Evolutionary conservation across 2,329 filamentous ascomycete species (phyloP).

Genomic region (Aspergillus felis): DNA sequence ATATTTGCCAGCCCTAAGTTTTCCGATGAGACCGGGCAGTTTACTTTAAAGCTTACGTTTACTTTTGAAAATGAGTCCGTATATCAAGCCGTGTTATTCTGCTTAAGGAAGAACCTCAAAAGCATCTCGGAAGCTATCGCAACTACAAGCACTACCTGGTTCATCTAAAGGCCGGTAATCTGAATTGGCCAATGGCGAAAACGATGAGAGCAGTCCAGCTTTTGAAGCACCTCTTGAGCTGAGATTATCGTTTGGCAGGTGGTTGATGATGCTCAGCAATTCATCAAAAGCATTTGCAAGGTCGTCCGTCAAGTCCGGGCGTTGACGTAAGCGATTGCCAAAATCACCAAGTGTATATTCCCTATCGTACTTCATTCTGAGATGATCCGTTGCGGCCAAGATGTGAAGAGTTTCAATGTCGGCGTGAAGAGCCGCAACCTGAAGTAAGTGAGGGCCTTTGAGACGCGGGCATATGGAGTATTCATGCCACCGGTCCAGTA

Average conservation of each 20-base stretch:
- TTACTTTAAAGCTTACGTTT: no score
- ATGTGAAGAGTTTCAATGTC: constrained; percentile 2
- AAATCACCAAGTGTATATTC: constrained; percentile 1
- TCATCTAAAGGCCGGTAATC: not conserved
- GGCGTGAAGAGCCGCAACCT: not conserved
- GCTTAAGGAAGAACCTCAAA: no score
- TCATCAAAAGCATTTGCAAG: constrained; percentile 1
- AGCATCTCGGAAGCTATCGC: not conserved
- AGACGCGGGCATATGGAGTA: not conserved
- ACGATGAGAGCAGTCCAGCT: not conserved
- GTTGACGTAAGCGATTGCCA: constrained; percentile 2
- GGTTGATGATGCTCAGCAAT: not conserved
- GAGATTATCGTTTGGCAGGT: not conserved
- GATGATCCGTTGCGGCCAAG: not conserved
- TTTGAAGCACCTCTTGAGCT: not conserved
- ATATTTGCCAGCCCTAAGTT: no score
- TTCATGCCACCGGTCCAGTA: constrained; percentile 3
- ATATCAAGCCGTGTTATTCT: not conserved
- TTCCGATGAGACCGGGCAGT: no score
- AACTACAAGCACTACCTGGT: constrained; percentile 1
- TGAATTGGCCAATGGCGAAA: not conserved
- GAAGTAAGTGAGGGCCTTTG: constrained; percentile 1
- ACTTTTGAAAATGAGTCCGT: no score
- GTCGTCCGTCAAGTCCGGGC: constrained; percentile 1
- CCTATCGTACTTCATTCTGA: constrained; percentile 1